Percentiles rank a stretch among this genome's conserved stretches.
Conservation (phyloP, 495 filamentous ascomycete genomes). For the Hypomontagnella submonticulosa region DNA sequence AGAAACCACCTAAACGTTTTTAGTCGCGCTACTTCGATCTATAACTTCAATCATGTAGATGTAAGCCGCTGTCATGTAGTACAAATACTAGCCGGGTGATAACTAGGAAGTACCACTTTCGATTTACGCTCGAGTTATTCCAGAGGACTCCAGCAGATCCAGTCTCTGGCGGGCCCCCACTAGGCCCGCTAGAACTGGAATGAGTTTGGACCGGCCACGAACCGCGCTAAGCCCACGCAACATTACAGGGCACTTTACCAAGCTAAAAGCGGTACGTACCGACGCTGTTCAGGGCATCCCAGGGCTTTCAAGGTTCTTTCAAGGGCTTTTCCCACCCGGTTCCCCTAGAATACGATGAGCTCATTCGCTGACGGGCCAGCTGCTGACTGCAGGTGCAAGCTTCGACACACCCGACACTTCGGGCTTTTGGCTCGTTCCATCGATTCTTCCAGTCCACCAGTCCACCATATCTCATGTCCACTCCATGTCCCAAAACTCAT, state of each 20-base stretch:
- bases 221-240: constrained; percentile 43
- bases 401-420: constrained; percentile 43
- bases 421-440: constrained; percentile 44
- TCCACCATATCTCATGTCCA: constrained; percentile 37
- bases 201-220: constrained; percentile 40
- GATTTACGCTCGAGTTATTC: not conserved
- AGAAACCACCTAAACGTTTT: constrained; percentile 19
- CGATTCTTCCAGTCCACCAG: constrained; percentile 39
- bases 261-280: constrained; percentile 21
- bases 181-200: constrained; percentile 23
- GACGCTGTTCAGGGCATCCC: constrained; percentile 21
- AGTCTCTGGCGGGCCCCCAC: constrained; percentile 23
- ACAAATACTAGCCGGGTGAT: constrained; percentile 14
- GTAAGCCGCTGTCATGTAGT: not conserved
- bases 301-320: constrained; percentile 14
- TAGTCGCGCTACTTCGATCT: constrained; percentile 1
- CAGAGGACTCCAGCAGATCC: constrained; percentile 2
- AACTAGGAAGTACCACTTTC: constrained; percentile 10
- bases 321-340: constrained; percentile 12
- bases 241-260: constrained; percentile 28
- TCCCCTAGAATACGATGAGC: constrained; percentile 2
- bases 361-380: constrained; percentile 18
- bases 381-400: constrained; percentile 36
- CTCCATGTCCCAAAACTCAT: constrained; percentile 40
- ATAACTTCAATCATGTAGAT: constrained; percentile 24